Base-by-base conservation (phyloP, 768 basidiomycete genomes). In the Termitomyces sp. region DNA sequence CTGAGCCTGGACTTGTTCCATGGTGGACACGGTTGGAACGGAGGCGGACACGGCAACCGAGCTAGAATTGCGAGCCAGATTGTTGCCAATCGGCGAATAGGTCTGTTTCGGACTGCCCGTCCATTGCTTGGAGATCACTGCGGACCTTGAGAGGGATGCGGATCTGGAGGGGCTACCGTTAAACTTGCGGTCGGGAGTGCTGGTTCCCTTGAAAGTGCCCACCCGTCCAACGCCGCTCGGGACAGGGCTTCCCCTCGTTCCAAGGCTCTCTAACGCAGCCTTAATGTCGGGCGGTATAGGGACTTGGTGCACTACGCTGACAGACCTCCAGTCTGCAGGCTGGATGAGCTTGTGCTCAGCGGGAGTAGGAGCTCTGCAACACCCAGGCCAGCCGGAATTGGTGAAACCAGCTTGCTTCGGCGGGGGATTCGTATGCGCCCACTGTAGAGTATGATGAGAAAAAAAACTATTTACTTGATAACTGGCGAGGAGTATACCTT, bases 351-450 rank as follows among this genome's bases (percentile, higher is more conserved):
- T 78, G 65, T 81, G 78, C 70, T 93, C 91, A 56, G 68, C 74
- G 18, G 76, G 64, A 32, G 72, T 73, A 1, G 91, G 91, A 0
- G 90, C 76, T n/a, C 90, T 85, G 77, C 91, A 94, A 77, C 91
- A 94, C 41, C 91, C 91, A 44, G 92, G 92, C 89, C 90, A 93
- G 23, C 91, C 91, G 36, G 81, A 82, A 66, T 93, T 93, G 68
- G 80, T 75, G 68, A 82, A 82, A 18, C 82, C 82, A 35, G 80
- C 73, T 54, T 74, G 74, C 68, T 85, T 85, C 59, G 82, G 67
- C 18, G 79, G 74, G 36, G 83, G 83, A 67, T 78, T 81, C 10
- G 77, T 77, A 63, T 80, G 79, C 60, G 89, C 88, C 90, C 89
- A 92, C 91, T 91, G 73, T 53, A 46, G 43, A 60, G 48, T 49